Percentiles rank a stretch among this genome's conserved stretches.
These are phyloP conservation scores for Ogataea hybrid DNA, from an alignment of 1,139 yeast species.

Conservation along the genomic window DNA sequence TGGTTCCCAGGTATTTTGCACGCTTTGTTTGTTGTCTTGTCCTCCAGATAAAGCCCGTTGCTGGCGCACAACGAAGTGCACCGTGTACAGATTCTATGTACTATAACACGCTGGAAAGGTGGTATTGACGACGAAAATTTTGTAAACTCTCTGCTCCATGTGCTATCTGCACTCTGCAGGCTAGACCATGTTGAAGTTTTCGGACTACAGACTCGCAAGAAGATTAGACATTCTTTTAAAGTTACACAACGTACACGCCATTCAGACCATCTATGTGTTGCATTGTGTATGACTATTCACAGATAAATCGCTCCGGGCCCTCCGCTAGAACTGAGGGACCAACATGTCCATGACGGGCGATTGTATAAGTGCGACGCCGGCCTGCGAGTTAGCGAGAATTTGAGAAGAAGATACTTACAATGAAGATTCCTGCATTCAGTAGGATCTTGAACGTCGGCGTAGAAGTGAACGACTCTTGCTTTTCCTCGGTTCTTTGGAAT, in stretches of 20 bases:
- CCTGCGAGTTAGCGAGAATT: constrained; percentile 31
- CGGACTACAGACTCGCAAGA: not conserved
- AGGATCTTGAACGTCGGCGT: constrained; percentile 65
- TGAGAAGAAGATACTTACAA: constrained; percentile 33
- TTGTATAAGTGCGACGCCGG: constrained; percentile 74
- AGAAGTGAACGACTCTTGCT: constrained; percentile 49
- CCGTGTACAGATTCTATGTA: not conserved
- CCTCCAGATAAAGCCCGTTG: constrained; percentile 12
- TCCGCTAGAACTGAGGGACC: constrained; percentile 64
- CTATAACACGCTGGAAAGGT: not conserved
- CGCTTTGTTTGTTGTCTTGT: constrained; percentile 57
- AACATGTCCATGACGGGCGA: constrained; percentile 79
- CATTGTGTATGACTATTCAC: constrained; percentile 3
- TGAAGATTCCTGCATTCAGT: constrained; percentile 61
- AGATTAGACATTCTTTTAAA: not conserved
- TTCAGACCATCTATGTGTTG: not conserved
- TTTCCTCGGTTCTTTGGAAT: constrained; percentile 26
- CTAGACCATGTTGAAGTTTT: not conserved
- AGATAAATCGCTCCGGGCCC: not conserved
- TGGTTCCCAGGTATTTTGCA: constrained; percentile 80
- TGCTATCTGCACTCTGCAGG: not conserved
- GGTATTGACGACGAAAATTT: too few relatives aligned
- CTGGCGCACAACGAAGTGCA: not conserved
- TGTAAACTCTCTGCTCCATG: too few relatives aligned
- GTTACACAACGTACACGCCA: not conserved